Percentiles rank a stretch among this genome's conserved stretches.
phyloP scores from a whole-genome alignment of 352 stramenopile species.

The Phytophthora palmivora region DNA sequence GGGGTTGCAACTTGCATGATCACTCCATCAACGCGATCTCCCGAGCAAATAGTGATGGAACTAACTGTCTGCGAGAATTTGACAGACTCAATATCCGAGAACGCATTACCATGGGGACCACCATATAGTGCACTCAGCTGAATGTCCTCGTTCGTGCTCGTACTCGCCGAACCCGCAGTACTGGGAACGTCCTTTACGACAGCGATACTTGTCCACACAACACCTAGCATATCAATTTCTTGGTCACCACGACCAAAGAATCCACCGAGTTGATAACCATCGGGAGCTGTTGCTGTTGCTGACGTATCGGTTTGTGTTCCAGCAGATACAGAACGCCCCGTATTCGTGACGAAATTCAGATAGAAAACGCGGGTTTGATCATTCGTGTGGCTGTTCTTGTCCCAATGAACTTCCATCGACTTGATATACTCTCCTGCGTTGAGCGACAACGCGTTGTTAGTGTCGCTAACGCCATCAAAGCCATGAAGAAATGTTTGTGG shows the following conservation, averaged over 20 bases:
- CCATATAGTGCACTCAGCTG: constrained; percentile 10
- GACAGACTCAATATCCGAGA: constrained; percentile 13
- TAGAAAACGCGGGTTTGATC: constrained; percentile 10
- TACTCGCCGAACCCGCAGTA: not conserved
- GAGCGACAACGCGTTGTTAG: constrained; percentile 1
- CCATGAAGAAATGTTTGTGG: constrained; percentile 13
- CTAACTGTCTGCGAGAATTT: constrained; percentile 3
- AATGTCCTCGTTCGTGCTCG: constrained; percentile 8
- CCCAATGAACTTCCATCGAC: constrained; percentile 11
- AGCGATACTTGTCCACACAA: constrained; percentile 21
- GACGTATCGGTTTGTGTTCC: constrained; percentile 2
- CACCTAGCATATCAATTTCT: constrained; percentile 19
- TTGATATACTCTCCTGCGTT: constrained; percentile 5
- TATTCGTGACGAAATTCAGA: constrained; percentile 5
- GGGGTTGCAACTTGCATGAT: constrained; percentile 3
- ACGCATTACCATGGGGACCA: constrained; percentile 17
- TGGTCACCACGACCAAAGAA: constrained; percentile 16
- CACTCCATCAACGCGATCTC: constrained; percentile 8
- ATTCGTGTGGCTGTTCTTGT: not conserved
- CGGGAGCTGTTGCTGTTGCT: constrained; percentile 9
- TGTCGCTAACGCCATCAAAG: constrained; percentile 4
- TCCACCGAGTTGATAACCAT: constrained; percentile 16
- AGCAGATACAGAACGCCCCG: not conserved
- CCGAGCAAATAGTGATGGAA: constrained; percentile 12
- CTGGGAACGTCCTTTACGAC: not conserved